Conservation (phyloP, 371 early-diverging fungal species). For the Capillidium heterosporum region DNA sequence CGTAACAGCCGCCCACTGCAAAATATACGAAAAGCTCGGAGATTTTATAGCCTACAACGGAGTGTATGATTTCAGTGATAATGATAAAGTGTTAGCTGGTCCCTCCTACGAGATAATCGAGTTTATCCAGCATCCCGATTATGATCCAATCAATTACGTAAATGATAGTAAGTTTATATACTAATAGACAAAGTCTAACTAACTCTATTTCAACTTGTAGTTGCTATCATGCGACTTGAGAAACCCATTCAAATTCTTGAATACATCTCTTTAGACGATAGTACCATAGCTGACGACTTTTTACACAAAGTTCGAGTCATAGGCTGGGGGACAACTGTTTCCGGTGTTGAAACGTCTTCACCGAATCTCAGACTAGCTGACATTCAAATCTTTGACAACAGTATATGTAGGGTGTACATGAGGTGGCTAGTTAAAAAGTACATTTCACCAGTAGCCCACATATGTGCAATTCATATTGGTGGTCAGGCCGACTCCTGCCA, state of each 20-base stretch:
- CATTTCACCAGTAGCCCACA: background rate
- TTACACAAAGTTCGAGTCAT: background rate
- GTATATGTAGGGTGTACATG: background rate
- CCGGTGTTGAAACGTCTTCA: background rate
- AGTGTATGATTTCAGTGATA: background rate
- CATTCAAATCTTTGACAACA: background rate
- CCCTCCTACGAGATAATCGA: background rate
- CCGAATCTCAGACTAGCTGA: background rate
- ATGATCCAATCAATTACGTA: background rate
- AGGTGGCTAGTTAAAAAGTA: background rate
- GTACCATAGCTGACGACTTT: background rate
- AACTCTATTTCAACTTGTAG: background rate
- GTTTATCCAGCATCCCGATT: conserved; percentile 1
- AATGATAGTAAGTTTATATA: background rate
- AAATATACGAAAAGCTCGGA: background rate
- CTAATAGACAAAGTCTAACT: background rate
- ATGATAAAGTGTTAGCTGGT: background rate
- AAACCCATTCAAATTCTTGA: background rate
- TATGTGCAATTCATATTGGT: background rate
- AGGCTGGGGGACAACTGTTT: background rate
- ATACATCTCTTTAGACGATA: background rate
- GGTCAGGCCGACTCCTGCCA: conserved; percentile 1
- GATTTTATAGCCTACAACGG: background rate
- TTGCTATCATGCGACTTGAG: background rate
- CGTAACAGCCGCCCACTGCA: background rate